Percentiles rank a stretch among this genome's conserved stretches.
phyloP scores from a whole-genome alignment of 129 eudicot species.

The Pseudognaphalium luteoalbum region DNA sequence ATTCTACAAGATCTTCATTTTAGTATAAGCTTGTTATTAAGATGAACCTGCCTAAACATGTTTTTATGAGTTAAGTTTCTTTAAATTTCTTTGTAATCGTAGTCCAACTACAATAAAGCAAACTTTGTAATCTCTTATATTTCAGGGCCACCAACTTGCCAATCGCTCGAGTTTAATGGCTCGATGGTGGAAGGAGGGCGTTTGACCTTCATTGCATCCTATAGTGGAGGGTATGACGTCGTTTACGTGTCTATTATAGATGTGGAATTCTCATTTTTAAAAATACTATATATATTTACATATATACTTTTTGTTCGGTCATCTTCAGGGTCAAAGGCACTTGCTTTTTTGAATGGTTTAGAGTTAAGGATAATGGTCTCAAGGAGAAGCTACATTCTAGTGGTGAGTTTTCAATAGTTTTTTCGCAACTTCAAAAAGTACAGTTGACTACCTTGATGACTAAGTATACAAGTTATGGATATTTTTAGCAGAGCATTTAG shows the following conservation, averaged over 20 bases:
- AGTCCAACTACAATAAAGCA: neutral
- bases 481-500: slow-evolving; percentile 58
- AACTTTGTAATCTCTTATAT: slow-evolving; percentile 6
- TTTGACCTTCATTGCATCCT: slow-evolving; percentile 69
- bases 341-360: slow-evolving; percentile 79
- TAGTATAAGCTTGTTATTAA: neutral
- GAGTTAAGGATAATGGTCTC: slow-evolving; percentile 59
- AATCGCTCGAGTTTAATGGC: slow-evolving; percentile 72
- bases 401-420: slow-evolving; percentile 41
- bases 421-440: neutral
- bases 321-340: slow-evolving; percentile 73
- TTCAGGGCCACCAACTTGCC: slow-evolving; percentile 90
- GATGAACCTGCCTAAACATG: neutral
- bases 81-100: neutral
- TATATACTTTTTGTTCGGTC: too few species aligned
- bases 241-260: neutral
- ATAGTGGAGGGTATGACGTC: slow-evolving; percentile 80
- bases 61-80: neutral
- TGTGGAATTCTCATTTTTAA: neutral
- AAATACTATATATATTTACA: too few species aligned
- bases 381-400: slow-evolving; percentile 59
- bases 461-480: slow-evolving; percentile 25
- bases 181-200: slow-evolving; percentile 71
- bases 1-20: slow-evolving; percentile 1
- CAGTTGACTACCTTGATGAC: slow-evolving; percentile 26